Evolutionary conservation across 495 filamentous ascomycete genomes (phyloP), one percentile per base, ranked within the genome.

Genomic region (Lepraria neglecta): DNA sequence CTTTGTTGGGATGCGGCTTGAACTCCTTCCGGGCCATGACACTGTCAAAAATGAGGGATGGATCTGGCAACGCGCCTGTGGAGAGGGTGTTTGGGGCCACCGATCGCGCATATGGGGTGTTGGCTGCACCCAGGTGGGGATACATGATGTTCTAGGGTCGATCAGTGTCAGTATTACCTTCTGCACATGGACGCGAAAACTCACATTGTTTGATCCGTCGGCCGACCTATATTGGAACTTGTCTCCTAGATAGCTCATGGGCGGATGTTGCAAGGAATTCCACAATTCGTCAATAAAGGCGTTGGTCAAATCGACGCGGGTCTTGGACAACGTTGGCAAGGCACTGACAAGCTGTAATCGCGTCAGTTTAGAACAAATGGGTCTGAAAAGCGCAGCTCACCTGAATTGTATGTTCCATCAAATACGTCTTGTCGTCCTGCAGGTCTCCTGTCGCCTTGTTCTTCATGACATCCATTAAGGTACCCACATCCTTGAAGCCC

Each of bases 261-360:
- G 77, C 21, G 80, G 79, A 66, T 81, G 78, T 33, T 77, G 77
- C 63, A 80, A 64, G 3, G 81, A 81, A 60, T 82, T 72, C 86
- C 87, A 92, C 0, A 91, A 81, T 71, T 87, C 80, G 56, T 82
- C 78, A 58, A 92, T 71, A 72, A 92, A 89, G 24, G 72, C 70
- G 65, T 87, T 86, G 30, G 85, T 91, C 57, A 92, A 76, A 63
- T 88, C 82, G 12, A 68, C 71, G 10, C 87, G 75, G 60, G 76
- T 77, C 68, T 84, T 84, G 9, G 87, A 90, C 61, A 79, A 69
- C 40, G 76, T 69, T 6, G 86, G 86, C 46, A 90, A 75, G 58
- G 78, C 80, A 54, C 83, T 77, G 27, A 90, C 88, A 47, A 92
- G 79, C 78, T 80, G 51, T 28, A 45, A 59, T 17, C 9, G 12